phyloP scores from a whole-genome alignment of 108 stramenopile genomes.

The Skeletonema grethae region DNA sequence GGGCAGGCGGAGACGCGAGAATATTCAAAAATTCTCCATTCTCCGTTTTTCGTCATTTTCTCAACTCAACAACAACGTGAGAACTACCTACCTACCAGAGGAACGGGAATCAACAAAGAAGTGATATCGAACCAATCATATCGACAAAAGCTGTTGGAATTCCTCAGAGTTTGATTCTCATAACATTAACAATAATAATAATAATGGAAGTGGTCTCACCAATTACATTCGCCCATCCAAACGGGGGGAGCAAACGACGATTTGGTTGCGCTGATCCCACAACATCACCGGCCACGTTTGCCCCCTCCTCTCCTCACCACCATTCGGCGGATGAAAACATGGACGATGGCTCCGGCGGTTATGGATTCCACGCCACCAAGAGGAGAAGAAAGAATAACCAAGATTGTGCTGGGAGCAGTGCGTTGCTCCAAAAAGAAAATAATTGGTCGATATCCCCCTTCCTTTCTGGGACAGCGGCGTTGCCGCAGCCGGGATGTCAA shows the following conservation, averaged over 20 bases:
- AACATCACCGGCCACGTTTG: slow-evolving; percentile 2
- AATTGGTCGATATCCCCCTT: slow-evolving; percentile 25
- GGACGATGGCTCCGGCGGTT: slow-evolving; percentile 50
- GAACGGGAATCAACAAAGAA: too few relatives aligned
- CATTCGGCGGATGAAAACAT: slow-evolving; percentile 46
- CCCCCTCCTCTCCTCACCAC: not conserved
- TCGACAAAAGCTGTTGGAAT: not conserved
- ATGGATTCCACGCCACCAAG: slow-evolving; percentile 58
- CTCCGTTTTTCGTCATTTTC: too few relatives aligned
- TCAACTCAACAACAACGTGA: too few relatives aligned
- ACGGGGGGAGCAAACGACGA: slow-evolving; percentile 61
- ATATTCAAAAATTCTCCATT: too few relatives aligned
- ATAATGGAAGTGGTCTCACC: slow-evolving; percentile 83
- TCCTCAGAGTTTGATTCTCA: not conserved
- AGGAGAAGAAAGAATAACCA: slow-evolving; percentile 55
- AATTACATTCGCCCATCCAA: slow-evolving; percentile 47
- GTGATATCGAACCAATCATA: not conserved
- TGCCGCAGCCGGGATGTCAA: slow-evolving; percentile 9
- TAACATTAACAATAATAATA: not conserved
- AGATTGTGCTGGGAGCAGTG: slow-evolving; percentile 8
- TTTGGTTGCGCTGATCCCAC: slow-evolving; percentile 25
- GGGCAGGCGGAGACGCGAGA: too few relatives aligned
- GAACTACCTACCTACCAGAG: too few relatives aligned
- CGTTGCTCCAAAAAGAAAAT: slow-evolving; percentile 5
- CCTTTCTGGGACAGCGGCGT: slow-evolving; percentile 1